Conservation (phyloP, 305 asterid genomes). For the Plantago lanceolata region DNA sequence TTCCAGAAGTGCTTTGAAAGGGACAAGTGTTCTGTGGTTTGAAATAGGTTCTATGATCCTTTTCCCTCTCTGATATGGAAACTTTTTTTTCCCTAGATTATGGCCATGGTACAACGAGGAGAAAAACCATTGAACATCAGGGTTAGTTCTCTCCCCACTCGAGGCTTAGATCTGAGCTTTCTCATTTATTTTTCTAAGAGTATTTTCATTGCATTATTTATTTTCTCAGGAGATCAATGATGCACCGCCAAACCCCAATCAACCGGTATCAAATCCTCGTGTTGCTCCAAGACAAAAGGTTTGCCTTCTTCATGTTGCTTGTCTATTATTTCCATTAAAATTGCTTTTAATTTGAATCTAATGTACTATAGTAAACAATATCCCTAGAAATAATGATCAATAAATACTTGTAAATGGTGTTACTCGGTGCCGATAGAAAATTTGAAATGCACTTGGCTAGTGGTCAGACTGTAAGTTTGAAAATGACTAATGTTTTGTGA, state of each 20-base stretch:
- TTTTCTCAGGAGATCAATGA: constrained; percentile 78
- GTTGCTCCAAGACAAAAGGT: constrained; percentile 76
- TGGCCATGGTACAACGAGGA: constrained; percentile 93
- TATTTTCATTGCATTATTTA: constrained; percentile 7
- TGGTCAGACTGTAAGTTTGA: background rate
- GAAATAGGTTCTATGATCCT: background rate
- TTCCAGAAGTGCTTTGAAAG: background rate
- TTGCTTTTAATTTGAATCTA: background rate
- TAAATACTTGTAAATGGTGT: too few species aligned
- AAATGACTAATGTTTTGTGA: background rate
- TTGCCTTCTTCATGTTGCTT: constrained; percentile 15
- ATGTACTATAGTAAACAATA: background rate
- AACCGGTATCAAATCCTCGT: constrained; percentile 70
- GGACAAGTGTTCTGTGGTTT: background rate
- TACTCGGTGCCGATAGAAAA: too few species aligned
- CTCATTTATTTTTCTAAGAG: constrained; percentile 13
- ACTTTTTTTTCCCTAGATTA: constrained; percentile 50
- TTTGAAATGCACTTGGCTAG: background rate
- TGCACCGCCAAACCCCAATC: constrained; percentile 92
- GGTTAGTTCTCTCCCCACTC: constrained; percentile 40
- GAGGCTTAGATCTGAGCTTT: constrained; percentile 7
- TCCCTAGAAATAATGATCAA: background rate
- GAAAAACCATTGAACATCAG: constrained; percentile 86
- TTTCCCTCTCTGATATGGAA: constrained; percentile 1
- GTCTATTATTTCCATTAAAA: constrained; percentile 15